phyloP scores from a whole-genome alignment of 2,329 filamentous ascomycete species.

The Aspergillus sp. region DNA sequence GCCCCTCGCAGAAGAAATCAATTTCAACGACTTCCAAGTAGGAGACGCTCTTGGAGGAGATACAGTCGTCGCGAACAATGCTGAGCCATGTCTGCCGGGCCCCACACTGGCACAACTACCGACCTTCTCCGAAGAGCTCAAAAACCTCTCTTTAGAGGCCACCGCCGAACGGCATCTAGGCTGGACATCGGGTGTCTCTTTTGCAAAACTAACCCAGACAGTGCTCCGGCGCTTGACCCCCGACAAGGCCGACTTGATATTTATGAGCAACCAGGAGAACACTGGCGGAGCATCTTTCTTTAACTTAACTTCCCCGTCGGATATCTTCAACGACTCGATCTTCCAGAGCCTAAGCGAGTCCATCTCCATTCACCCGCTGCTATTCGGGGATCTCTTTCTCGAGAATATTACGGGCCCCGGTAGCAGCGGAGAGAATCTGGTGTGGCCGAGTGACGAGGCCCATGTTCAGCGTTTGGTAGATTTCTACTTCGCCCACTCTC shows the following conservation, averaged over 20 bases:
- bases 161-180: conserved; percentile 52
- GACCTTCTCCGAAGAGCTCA: conserved; percentile 42
- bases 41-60: conserved; percentile 1
- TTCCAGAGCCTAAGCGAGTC: too few species aligned
- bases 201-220: conserved; percentile 50
- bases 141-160: conserved; percentile 48
- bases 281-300: background rate
- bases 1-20: too few species aligned
- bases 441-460: background rate
- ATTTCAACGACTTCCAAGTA: conserved; percentile 6
- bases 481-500: conserved; percentile 55
- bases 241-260: conserved; percentile 51
- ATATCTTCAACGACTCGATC: too few species aligned
- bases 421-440: too few species aligned
- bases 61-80: conserved; percentile 2
- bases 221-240: conserved; percentile 49
- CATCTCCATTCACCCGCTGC: too few species aligned
- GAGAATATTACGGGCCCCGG: too few species aligned
- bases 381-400: background rate
- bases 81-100: background rate
- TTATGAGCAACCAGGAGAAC: conserved; percentile 26
- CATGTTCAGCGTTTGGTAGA: conserved; percentile 32
- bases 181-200: conserved; percentile 51
- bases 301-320: background rate
- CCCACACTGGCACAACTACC: conserved; percentile 13